Evolutionary conservation across 31 red algal genomes (phyloP), one percentile per base, ranked within the genome.

Genomic region (Asparagopsis taxiformis): DNA sequence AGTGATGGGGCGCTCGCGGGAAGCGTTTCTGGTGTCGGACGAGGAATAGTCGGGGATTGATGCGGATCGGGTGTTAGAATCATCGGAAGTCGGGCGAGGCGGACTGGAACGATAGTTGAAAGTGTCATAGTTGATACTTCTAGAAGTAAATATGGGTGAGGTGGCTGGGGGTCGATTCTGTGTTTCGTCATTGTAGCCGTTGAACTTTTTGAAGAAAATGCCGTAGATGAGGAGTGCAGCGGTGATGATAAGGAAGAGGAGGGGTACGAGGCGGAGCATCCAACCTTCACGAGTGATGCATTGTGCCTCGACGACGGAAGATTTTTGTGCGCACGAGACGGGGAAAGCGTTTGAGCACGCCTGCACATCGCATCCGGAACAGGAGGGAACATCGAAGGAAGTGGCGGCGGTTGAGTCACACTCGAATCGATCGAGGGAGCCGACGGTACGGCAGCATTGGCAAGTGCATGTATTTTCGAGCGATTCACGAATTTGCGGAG

Each of bases 101-200:
- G n/a, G n/a, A n/a, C n/a, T n/a, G n/a, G n/a, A n/a, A n/a, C n/a
- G n/a, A n/a, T n/a, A n/a, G n/a, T n/a, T n/a, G n/a, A n/a, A n/a
- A n/a, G n/a, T n/a, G n/a, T n/a, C n/a, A n/a, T n/a, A n/a, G n/a
- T n/a, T n/a, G n/a, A n/a, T n/a, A n/a, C n/a, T n/a, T n/a, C n/a
- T n/a, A n/a, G n/a, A n/a, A n/a, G n/a, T n/a, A n/a, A n/a, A n/a
- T n/a, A n/a, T n/a, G n/a, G n/a, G n/a, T n/a, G n/a, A n/a, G n/a
- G n/a, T n/a, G n/a, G n/a, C n/a, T n/a, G n/a, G n/a, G n/a, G n/a
- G n/a, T n/a, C n/a, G n/a, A n/a, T n/a, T n/a, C n/a, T n/a, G n/a
- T n/a, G n/a, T n/a, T n/a, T n/a, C n/a, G 56, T 62, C 37, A 25
- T 78, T 36, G 19, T 78, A 78, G 44, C 74, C 74, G 60, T 78